Base-by-base conservation (phyloP, 352 stramenopile genomes). In the Phytopythium aichiense region DNA sequence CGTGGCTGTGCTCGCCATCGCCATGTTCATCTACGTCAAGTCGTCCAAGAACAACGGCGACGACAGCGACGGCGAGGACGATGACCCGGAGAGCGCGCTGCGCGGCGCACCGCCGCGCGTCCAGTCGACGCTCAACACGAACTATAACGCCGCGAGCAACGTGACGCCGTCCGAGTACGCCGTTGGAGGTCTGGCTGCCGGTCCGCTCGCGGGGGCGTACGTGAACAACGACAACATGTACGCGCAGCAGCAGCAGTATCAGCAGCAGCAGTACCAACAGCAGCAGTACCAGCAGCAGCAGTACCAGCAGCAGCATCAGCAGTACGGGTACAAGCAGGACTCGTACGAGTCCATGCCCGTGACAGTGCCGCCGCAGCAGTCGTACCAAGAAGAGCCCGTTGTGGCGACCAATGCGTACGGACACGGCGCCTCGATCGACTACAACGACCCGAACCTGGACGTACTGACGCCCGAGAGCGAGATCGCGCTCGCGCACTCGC, bases 381-480 rank as follows among this genome's bases (percentile, higher is more conserved):
- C 42, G 25, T 54, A 53, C 30, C 8, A 52, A 49, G 67, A 78
- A 48, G 65, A 71, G n/a, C 61, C 70, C 28, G 64, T 67, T 15
- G 9, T 22, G 11, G 46, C 23, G 1, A 53, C 61, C 42, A 22
- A 56, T 33, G 25, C 8, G 52, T 71, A 71, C 35, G 49, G 50
- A 13, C 56, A 66, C 28, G 60, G 54, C 9, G 61, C n/a, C 20
- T 64, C 60, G 45, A 64, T 81, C 37, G 69, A 83, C 57, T 76
- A 77, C 50, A 77, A 83, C 65, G 73, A 88, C 56, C 73, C 71
- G 28, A 73, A 71, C 23, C 61, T 87, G 13, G 81, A 89, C 63
- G 60, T 88, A 49, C 63, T 91, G n/a, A 88, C 81, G 13, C 79
- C 81, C n/a, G 64, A 64, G 11, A 88, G 76, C 61, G 76, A 89